Percentiles rank a stretch among this genome's conserved stretches.
These are phyloP conservation scores for Annona squamosa DNA, from an alignment of 164 flowering plant species.

Conservation along the genomic window DNA sequence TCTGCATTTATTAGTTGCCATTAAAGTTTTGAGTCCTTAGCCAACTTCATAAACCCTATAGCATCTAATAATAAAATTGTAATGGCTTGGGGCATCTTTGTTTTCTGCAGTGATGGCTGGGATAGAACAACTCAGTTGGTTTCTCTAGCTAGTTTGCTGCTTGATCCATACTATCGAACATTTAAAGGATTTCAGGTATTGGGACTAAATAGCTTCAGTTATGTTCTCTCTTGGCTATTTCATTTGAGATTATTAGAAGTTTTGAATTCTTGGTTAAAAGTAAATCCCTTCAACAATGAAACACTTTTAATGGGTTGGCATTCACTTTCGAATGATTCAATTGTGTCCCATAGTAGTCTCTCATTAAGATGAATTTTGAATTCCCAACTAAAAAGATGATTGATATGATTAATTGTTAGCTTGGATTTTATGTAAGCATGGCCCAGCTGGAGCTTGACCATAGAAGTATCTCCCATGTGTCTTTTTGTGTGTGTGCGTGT, in stretches of 20 bases:
- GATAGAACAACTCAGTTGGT: conserved; percentile 96
- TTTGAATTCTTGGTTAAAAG: no score
- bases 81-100: background rate
- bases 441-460: no score
- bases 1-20: background rate
- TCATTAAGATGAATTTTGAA: no score
- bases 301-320: no score
- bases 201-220: background rate
- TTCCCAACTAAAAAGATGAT: no score
- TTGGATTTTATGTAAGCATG: no score
- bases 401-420: no score
- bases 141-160: conserved; percentile 86
- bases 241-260: background rate
- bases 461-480: no score
- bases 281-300: no score
- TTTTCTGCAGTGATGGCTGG: conserved; percentile 93
- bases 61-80: background rate
- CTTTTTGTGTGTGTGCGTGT: no score
- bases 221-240: background rate
- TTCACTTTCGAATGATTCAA: no score
- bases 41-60: background rate
- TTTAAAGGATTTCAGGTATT: conserved; percentile 92
- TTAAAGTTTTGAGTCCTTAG: background rate
- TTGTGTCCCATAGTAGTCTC: no score
- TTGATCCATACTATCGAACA: conserved; percentile 97